These are phyloP conservation scores for Zizania palustris DNA, from an alignment of 202 grass and related monocot species.

Conservation along the genomic window DNA sequence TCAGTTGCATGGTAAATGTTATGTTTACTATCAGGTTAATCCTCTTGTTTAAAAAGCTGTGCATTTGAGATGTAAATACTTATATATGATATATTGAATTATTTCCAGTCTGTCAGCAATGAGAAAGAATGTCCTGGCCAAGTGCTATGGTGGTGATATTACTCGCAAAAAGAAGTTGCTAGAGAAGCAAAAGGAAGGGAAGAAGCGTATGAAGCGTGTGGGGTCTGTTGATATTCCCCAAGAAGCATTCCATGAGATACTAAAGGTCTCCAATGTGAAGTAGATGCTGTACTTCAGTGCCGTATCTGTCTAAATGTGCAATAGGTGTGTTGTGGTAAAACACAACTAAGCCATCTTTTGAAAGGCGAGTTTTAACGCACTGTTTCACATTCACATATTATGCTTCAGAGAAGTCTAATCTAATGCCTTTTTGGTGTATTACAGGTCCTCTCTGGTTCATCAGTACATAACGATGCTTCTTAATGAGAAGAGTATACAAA, in stretches of 20 bases:
- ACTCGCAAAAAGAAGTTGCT: constrained; percentile 95
- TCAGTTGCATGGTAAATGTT: constrained; percentile 9
- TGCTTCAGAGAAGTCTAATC: neutral
- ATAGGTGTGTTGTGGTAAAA: constrained; percentile 7
- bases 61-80: constrained; percentile 8
- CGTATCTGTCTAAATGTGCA: neutral
- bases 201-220: constrained; percentile 99
- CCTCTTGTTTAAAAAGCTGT: neutral
- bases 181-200: constrained; percentile 99
- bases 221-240: constrained; percentile 94
- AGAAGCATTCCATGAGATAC: constrained; percentile 92
- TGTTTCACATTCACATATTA: constrained; percentile 5
- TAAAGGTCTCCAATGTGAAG: constrained; percentile 74
- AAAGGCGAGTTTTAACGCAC: constrained; percentile 23
- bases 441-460: constrained; percentile 12
- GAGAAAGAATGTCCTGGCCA: constrained; percentile 97
- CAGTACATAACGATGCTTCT: constrained; percentile 13
- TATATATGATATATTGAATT: constrained; percentile 20
- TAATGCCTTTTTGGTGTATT: neutral
- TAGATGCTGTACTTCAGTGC: constrained; percentile 37
- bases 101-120: constrained; percentile 86
- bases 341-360: neutral
- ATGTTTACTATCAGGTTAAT: constrained; percentile 2
- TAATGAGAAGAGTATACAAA: neutral
- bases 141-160: constrained; percentile 95